These are phyloP conservation scores for Dendrobium officinale DNA, from an alignment of 106 monocot species.

Conservation along the genomic window DNA sequence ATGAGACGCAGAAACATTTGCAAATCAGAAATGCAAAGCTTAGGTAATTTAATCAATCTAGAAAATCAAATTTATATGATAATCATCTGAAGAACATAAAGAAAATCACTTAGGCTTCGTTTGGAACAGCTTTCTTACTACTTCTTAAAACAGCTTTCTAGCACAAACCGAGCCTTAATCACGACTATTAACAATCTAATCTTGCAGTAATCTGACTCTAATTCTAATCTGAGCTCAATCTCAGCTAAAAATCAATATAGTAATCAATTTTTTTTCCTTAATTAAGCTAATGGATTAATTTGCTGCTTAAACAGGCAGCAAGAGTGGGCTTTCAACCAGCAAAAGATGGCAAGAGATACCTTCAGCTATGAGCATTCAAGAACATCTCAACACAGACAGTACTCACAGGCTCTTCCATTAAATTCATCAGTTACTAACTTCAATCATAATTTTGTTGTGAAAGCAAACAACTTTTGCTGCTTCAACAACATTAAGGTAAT, in stretches of 20 bases:
- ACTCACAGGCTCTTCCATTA: neutral
- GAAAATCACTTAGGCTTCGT: too few relatives aligned
- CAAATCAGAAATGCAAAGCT: neutral
- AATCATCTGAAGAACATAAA: too few relatives aligned
- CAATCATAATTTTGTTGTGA: neutral
- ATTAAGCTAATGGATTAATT: neutral
- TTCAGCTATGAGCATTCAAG: neutral
- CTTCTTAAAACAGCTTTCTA: too few relatives aligned
- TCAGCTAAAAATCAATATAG: too few relatives aligned
- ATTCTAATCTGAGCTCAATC: too few relatives aligned
- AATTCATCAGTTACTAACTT: neutral
- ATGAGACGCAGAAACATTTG: neutral
- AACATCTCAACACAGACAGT: neutral
- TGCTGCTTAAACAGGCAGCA: neutral
- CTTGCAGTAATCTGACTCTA: too few relatives aligned
- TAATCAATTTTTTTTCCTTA: too few relatives aligned
- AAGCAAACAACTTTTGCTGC: neutral
- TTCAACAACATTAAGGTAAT: neutral
- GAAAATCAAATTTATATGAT: too few relatives aligned
- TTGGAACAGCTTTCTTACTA: too few relatives aligned
- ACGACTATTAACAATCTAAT: too few relatives aligned
- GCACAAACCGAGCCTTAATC: too few relatives aligned
- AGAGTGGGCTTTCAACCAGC: neutral
- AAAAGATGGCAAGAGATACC: neutral
- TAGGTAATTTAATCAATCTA: neutral